Evolutionary conservation across 2,329 filamentous ascomycete genomes (phyloP), one percentile per base, ranked within the genome.

Genomic region (Ploettnerulaceae sp.): DNA sequence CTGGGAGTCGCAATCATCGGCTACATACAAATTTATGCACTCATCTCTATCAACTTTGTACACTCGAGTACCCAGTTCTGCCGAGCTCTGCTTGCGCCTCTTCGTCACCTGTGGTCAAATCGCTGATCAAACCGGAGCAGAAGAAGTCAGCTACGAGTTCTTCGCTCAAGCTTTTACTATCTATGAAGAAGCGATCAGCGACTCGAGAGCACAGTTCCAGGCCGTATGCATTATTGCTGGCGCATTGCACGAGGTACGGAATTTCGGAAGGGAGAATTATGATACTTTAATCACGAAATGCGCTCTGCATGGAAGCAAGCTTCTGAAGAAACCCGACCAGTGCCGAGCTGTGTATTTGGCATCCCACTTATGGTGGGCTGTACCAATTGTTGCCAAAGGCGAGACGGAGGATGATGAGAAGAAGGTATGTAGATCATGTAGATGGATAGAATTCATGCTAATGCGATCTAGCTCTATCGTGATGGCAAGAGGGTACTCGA

Each of bases 241-340:
- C 47, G 89, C 87, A 4, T 72, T 98, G 47, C 90, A 96, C 63
- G 84, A 89, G 54, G 91, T 89, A 9, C 77, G 91, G 48, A 84
- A 91, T 61, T 98, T 98, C 65, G 84, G 87, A 52, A 90, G 91
- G 66, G 93, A 98, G 69, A 98, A 97, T 64, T 98, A 97, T 67
- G 94, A 98, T 66, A 98, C 93, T 0, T 74, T 98, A 25, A 98
- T 98, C 63, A 98, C 93, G 7, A 98, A 98, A 69, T 94, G 89
- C 57, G 91, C 94, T 2, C 77, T 97, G 57, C 94, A 98, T 64
- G 91, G 93, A 14, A 96, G 90, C 70, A 98, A 97, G 67, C 73
- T 98, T 55, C 76, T 98, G 58, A 91, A 95, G 69, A 98, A 98
- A 71, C 94, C 93, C 1, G 93, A 98, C 65, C 93, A 98, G 69